Evolutionary conservation across 2,329 filamentous ascomycete genomes (phyloP).

Genomic region (Atkinsonella hypoxylon): DNA sequence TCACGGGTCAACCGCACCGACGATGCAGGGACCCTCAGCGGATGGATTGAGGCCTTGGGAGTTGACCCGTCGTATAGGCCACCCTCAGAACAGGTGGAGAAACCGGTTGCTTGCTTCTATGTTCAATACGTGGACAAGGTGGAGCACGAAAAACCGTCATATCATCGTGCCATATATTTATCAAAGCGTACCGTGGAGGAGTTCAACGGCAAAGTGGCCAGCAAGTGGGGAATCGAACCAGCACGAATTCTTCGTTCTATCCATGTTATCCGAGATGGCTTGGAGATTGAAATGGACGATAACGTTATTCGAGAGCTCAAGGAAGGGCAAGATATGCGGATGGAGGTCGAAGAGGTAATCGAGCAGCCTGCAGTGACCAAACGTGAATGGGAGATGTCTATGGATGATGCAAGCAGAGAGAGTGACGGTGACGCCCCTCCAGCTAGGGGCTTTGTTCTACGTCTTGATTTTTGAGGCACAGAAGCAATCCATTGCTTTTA

Average conservation of each 20-base stretch:
- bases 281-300: constrained; percentile 82
- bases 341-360: constrained; percentile 46
- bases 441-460: constrained; percentile 9
- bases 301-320: constrained; percentile 72
- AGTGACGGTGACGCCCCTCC: constrained; percentile 9
- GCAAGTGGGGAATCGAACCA: constrained; percentile 72
- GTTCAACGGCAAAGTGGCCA: constrained; percentile 58
- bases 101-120: constrained; percentile 81
- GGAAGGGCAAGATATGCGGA: constrained; percentile 86
- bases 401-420: constrained; percentile 32
- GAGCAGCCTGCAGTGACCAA: constrained; percentile 27
- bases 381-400: constrained; percentile 50
- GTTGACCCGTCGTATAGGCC: constrained; percentile 81
- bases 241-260: constrained; percentile 58
- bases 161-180: constrained; percentile 79
- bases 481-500: background rate
- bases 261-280: constrained; percentile 58
- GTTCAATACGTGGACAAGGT: constrained; percentile 46
- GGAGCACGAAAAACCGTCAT: constrained; percentile 42
- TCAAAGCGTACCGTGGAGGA: constrained; percentile 64
- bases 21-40: constrained; percentile 53
- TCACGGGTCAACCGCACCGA: constrained; percentile 42
- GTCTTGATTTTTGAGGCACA: constrained; percentile 10
- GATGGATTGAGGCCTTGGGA: constrained; percentile 83
- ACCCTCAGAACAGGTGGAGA: constrained; percentile 57